Base-by-base conservation (phyloP, 768 basidiomycete species). In the Russula virescens region DNA sequence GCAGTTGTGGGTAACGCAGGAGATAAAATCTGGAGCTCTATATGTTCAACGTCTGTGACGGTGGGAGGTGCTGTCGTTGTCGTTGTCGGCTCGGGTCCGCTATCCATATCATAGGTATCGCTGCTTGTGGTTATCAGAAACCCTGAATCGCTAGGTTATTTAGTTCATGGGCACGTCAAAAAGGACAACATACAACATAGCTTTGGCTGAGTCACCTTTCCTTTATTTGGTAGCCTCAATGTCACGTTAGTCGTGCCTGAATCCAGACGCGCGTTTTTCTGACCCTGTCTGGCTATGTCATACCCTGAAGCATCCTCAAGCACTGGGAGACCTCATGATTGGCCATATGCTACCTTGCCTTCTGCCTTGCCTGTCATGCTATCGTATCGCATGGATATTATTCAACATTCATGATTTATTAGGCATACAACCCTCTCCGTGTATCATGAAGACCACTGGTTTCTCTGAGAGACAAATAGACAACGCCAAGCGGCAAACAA, bases 401-500 rank as follows among this genome's bases (percentile, higher is more conserved):
- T 14, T 38, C 38, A 38, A 14, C 42, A 43, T 19, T n/a, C 4
- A 3, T 43, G 3, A 3, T 49, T 28, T 28, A 11, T 49, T 28
- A 49, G 16, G 3, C 16, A 53, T 40, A 53, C 21, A 25, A 25
- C 4, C 3, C 34, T 3, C n/a, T 34, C n/a, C 2, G 28, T 1
- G 14, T 34, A 11, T 56, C 6, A 21, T 5, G n/a, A 56, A 13
- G 19, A n/a, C 5, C 1, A 18, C 43, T 57, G 16, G 8, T 38
- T 48, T 26, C 38, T 25, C 11, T 23, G 11, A 19, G 10, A 52
- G 51, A 35, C 18, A 42, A 34, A n/a, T 54, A 63, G 4, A 45
- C 28, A 2, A 49, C 9, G 46, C 35, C 23, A 8, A 63, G 62
- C 1, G 62, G 62, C 8, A 28, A 59, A n/a, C 38, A 63, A 23